phyloP scores from a whole-genome alignment of 176 grass and related monocot genomes.

The Urochloa ruziziensis region DNA sequence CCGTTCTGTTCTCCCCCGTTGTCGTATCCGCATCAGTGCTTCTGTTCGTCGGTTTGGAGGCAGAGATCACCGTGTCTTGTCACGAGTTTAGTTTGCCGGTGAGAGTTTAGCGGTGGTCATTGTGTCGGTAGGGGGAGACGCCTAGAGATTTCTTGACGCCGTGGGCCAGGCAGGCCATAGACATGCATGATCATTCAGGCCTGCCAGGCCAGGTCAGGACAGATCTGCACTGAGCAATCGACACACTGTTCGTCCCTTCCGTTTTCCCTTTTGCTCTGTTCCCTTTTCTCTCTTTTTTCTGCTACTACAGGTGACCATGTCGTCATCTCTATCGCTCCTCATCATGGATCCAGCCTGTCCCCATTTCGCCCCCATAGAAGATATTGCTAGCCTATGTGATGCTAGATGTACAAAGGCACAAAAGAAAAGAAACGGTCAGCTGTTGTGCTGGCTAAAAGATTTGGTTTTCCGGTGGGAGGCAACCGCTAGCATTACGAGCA shows the following conservation, averaged over 20 bases:
- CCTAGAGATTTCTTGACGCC: not conserved
- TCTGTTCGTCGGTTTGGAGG: not conserved
- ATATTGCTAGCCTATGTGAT: not conserved
- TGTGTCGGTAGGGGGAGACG: not conserved
- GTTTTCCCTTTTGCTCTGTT: not conserved
- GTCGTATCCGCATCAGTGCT: not conserved
- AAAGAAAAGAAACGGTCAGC: not conserved
- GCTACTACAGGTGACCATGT: not conserved
- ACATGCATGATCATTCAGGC: not conserved
- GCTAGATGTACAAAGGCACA: not conserved
- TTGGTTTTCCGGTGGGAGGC: conserved; percentile 16
- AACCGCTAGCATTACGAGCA: not conserved
- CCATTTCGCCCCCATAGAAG: not conserved
- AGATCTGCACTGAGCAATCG: conserved; percentile 33
- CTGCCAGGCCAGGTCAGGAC: not conserved
- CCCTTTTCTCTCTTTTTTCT: not conserved
- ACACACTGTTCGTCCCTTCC: conserved; percentile 1
- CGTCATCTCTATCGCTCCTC: conserved; percentile 1
- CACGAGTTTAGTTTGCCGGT: not conserved
- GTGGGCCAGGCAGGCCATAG: not conserved
- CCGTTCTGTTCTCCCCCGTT: not conserved
- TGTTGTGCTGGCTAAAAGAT: conserved; percentile 1
- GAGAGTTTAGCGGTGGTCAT: not conserved
- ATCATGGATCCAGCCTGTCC: conserved; percentile 39
- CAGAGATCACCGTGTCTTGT: not conserved